phyloP scores from a whole-genome alignment of 768 basidiomycete species.

The Boletus eberwhitei region DNA sequence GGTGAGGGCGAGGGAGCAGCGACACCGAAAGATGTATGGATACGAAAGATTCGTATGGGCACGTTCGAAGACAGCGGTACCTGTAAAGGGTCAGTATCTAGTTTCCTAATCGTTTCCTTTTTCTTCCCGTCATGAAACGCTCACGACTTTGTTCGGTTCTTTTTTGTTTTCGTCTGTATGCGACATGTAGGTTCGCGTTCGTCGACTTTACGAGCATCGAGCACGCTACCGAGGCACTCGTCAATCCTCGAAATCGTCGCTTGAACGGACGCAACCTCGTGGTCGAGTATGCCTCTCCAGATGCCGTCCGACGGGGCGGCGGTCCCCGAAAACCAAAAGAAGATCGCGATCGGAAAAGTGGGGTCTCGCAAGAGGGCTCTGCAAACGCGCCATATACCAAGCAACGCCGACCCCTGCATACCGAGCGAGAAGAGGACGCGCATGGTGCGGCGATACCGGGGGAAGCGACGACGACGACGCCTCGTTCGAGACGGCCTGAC shows the following conservation, averaged over 20 bases:
- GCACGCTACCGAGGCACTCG: conserved; percentile 76
- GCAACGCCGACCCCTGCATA: neutral
- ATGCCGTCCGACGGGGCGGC: conserved; percentile 84
- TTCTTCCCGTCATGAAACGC: neutral
- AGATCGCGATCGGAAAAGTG: conserved; percentile 20
- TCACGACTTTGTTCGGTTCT: neutral
- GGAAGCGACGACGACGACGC: neutral
- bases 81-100: conserved; percentile 80
- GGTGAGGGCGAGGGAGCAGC: neutral
- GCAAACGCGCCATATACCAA: neutral
- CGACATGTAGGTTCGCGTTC: conserved; percentile 74
- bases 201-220: conserved; percentile 82
- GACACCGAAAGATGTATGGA: conserved; percentile 43
- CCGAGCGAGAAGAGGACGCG: conserved; percentile 4
- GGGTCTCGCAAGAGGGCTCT: conserved; percentile 1
- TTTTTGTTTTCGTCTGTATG: neutral
- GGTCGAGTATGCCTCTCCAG: conserved; percentile 85
- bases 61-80: conserved; percentile 94
- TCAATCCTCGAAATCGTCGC: conserved; percentile 80
- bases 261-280: conserved; percentile 82
- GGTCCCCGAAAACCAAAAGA: conserved; percentile 21
- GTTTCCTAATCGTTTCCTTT: too few species aligned
- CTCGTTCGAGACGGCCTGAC: conserved; percentile 7
- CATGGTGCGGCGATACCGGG: neutral
- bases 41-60: conserved; percentile 86